These are phyloP conservation scores for Erodium maritimum DNA, from an alignment of 345 rosid genomes.

Conservation along the genomic window DNA sequence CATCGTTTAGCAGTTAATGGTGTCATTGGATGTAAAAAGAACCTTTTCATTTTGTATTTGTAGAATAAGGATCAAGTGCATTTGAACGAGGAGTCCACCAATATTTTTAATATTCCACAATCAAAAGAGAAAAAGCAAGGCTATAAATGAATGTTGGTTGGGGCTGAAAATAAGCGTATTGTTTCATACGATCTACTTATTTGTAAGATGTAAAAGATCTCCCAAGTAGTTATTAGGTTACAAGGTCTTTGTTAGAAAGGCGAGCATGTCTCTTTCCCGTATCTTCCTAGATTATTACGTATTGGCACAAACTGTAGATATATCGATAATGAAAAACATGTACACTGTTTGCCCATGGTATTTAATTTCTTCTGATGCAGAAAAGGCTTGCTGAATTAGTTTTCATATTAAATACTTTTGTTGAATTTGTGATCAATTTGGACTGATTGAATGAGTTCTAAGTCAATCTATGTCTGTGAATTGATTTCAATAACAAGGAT, in stretches of 20 bases:
- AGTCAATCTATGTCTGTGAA: neutral
- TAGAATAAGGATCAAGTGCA: slow-evolving; percentile 33
- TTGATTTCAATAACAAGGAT: too few relatives aligned
- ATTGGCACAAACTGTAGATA: neutral
- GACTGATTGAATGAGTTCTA: too few relatives aligned
- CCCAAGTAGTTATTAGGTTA: neutral
- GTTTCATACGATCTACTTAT: too few relatives aligned
- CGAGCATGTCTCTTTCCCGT: neutral
- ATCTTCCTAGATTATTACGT: neutral
- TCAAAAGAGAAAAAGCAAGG: neutral
- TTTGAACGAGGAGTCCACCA: slow-evolving; percentile 11
- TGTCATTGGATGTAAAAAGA: slow-evolving; percentile 7
- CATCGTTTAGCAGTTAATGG: slow-evolving; percentile 7
- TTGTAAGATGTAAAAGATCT: neutral
- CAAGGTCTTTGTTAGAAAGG: neutral
- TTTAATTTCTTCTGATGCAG: too few relatives aligned
- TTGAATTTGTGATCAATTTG: too few relatives aligned
- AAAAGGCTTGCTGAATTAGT: too few relatives aligned
- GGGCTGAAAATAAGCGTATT: neutral
- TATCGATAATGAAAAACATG: neutral
- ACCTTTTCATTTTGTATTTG: slow-evolving; percentile 17
- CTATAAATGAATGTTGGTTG: neutral
- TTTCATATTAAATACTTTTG: too few relatives aligned
- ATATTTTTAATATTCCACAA: slow-evolving; percentile 8
- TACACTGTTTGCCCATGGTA: neutral